Evolutionary conservation across 1,284 basidiomycete genomes (phyloP).

Genomic region (Cutaneotrichosporon dermatis): DNA sequence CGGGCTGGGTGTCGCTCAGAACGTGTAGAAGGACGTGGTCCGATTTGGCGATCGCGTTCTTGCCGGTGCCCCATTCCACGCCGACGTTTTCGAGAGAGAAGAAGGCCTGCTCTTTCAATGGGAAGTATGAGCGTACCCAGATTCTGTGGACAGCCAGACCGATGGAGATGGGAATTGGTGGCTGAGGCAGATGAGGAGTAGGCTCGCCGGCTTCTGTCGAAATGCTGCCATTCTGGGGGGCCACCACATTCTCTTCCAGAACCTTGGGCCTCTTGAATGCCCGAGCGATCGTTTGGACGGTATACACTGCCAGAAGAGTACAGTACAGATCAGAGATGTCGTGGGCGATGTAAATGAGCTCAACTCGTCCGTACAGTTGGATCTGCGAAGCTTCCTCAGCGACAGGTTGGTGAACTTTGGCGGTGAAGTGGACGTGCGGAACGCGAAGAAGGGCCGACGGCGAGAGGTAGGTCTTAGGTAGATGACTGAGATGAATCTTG

Average conservation of each 20-base stretch:
- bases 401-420: slow-evolving; percentile 20
- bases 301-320: slow-evolving; percentile 61
- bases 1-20: slow-evolving; percentile 44
- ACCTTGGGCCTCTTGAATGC: slow-evolving; percentile 10
- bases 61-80: slow-evolving; percentile 22
- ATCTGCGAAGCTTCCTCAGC: slow-evolving; percentile 19
- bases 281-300: slow-evolving; percentile 17
- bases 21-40: slow-evolving; percentile 51
- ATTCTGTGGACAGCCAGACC: slow-evolving; percentile 29
- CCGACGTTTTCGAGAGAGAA: slow-evolving; percentile 26
- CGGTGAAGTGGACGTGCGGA: slow-evolving; percentile 31
- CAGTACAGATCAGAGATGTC: slow-evolving; percentile 72
- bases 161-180: slow-evolving; percentile 28
- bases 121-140: slow-evolving; percentile 42
- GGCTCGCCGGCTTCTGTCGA: neutral
- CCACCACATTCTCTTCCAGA: neutral
- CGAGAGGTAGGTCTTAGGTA: slow-evolving; percentile 38
- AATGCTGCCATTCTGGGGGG: no score
- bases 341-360: slow-evolving; percentile 51
- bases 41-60: slow-evolving; percentile 31
- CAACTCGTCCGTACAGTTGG: slow-evolving; percentile 28
- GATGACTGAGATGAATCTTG: slow-evolving; percentile 11
- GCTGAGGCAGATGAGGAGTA: slow-evolving; percentile 1
- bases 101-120: slow-evolving; percentile 42
- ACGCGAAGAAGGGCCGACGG: slow-evolving; percentile 45